Percentiles rank a stretch among this genome's conserved stretches.
Conservation (phyloP, 2,329 filamentous ascomycete species). For the Ophiostoma australiae region DNA sequence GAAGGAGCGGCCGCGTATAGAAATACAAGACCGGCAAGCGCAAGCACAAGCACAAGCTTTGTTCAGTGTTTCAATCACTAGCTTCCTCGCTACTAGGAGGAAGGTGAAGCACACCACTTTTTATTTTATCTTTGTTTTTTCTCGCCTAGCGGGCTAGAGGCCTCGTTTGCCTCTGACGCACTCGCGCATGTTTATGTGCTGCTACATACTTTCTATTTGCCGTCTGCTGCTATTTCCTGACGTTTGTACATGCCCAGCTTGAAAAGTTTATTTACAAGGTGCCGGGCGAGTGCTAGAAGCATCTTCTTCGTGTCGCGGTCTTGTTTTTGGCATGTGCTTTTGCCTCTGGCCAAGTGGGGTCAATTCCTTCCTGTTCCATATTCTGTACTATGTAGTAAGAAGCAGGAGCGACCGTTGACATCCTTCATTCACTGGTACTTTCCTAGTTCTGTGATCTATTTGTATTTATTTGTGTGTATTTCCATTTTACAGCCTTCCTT, state of each 20-base stretch:
- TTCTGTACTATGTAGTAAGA: neutral
- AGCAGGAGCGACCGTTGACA: neutral
- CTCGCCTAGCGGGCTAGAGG: conserved; percentile 4
- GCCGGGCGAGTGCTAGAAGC: neutral
- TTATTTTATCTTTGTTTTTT: neutral
- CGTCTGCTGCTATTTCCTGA: neutral
- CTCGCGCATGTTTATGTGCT: neutral
- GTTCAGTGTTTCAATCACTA: neutral
- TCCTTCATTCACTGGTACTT: neutral
- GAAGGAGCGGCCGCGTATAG: neutral
- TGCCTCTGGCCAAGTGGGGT: conserved; percentile 15
- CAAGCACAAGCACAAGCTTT: neutral
- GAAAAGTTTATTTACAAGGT: conserved; percentile 3
- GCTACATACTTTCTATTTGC: neutral
- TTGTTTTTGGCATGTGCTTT: conserved; percentile 25
- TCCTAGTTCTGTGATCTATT: neutral
- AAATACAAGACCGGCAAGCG: neutral
- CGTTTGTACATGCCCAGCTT: neutral
- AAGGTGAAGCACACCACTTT: conserved; percentile 19
- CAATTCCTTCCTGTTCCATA: neutral
- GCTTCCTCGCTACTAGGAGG: neutral
- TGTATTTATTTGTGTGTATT: neutral
- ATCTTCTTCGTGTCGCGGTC: neutral
- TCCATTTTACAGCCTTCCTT: neutral
- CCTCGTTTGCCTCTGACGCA: conserved; percentile 8